Percentiles rank a stretch among this genome's conserved stretches.
Conservation (phyloP, 345 rosid genomes). For the Ceriops zippeliana region DNA sequence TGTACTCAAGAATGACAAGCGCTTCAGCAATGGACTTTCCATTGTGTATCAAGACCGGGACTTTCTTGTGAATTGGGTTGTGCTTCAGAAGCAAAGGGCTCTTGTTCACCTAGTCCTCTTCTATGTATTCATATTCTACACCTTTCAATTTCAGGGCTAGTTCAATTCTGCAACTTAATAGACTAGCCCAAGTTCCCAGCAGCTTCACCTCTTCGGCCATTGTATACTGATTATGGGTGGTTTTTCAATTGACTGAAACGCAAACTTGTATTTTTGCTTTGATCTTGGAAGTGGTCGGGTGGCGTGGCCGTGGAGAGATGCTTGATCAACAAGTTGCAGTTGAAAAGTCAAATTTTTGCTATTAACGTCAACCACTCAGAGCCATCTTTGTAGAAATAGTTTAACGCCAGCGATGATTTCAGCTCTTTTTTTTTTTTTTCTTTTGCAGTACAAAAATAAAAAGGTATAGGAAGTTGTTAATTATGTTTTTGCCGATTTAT, state of each 20-base stretch:
- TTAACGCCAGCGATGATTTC: no score
- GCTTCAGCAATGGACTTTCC: constrained; percentile 19
- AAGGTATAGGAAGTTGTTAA: no score
- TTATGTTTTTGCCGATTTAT: no score
- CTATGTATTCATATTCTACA: constrained; percentile 9
- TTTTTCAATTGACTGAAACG: no score
- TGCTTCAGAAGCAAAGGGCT: constrained; percentile 8
- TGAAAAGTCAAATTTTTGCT: no score
- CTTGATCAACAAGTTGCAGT: no score
- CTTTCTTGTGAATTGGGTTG: constrained; percentile 13
- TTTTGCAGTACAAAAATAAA: neutral
- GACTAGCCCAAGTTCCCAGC: constrained; percentile 8
- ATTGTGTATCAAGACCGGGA: constrained; percentile 19
- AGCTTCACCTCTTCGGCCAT: constrained; percentile 17
- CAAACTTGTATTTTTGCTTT: no score
- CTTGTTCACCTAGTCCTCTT: constrained; percentile 17
- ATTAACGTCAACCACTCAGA: no score
- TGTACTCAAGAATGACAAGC: constrained; percentile 17
- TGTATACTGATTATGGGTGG: neutral
- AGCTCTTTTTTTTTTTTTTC: no score
- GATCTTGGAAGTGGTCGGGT: no score
- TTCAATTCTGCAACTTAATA: neutral
- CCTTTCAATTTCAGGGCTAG: constrained; percentile 15
- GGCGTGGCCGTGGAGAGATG: no score
- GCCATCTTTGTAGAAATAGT: no score